These are phyloP conservation scores for Pelargonium myrrhifolium DNA, from an alignment of 441 rosid genomes.

Conservation along the genomic window DNA sequence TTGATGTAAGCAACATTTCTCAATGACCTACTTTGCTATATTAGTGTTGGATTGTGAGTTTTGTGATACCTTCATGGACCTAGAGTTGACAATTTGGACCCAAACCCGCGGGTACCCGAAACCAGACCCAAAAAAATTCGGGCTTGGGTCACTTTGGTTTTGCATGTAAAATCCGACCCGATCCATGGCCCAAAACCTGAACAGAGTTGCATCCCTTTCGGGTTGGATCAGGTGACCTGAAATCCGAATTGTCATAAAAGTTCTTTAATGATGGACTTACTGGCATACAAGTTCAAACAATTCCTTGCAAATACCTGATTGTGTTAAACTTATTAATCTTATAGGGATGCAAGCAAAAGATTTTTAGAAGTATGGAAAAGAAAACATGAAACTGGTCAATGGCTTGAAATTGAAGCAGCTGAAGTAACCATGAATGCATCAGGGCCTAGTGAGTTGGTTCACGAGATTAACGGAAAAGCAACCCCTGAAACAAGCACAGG, in stretches of 20 bases:
- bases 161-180: too few relatives aligned
- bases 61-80: background rate
- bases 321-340: constrained; percentile 22
- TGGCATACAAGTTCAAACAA: background rate
- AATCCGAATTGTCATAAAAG: too few relatives aligned
- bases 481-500: constrained; percentile 30
- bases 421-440: constrained; percentile 59
- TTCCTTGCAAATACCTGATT: constrained; percentile 9
- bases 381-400: constrained; percentile 90
- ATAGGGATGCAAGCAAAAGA: constrained; percentile 82
- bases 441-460: constrained; percentile 41
- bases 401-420: constrained; percentile 81
- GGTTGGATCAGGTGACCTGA: too few relatives aligned
- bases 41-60: background rate
- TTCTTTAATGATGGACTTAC: background rate
- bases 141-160: too few relatives aligned
- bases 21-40: background rate
- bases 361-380: constrained; percentile 82
- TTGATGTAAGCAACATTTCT: constrained; percentile 46
- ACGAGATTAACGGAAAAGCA: constrained; percentile 51
- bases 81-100: too few relatives aligned
- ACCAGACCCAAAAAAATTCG: too few relatives aligned
- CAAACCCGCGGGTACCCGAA: too few relatives aligned
- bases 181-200: too few relatives aligned
- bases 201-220: too few relatives aligned